These are phyloP conservation scores for Kwoniella shandongensis DNA, from an alignment of 768 basidiomycete species.

Conservation along the genomic window DNA sequence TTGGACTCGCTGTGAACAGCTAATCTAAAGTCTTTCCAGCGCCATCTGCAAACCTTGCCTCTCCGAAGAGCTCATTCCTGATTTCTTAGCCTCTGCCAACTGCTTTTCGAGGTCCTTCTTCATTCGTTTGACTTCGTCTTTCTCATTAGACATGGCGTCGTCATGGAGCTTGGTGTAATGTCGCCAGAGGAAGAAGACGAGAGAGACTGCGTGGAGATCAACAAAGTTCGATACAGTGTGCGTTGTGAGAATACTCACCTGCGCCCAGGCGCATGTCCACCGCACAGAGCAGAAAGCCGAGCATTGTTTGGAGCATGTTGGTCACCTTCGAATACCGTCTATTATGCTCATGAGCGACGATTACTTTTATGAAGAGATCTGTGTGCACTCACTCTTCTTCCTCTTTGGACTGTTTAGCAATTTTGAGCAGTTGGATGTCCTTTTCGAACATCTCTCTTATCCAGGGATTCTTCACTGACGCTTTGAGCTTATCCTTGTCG, in stretches of 20 bases:
- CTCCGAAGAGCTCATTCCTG: conserved; percentile 12
- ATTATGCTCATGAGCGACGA: not conserved
- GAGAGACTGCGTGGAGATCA: conserved; percentile 24
- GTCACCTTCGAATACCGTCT: conserved; percentile 51
- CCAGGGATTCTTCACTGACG: conserved; percentile 42
- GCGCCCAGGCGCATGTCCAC: conserved; percentile 46
- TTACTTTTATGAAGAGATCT: not conserved
- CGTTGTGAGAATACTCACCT: conserved; percentile 22
- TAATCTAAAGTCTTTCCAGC: conserved; percentile 12
- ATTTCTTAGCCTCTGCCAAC: conserved; percentile 36
- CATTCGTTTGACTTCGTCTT: conserved; percentile 33
- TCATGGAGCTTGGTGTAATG: conserved; percentile 38
- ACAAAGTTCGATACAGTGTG: not conserved
- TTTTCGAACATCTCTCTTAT: conserved; percentile 35
- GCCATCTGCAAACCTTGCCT: conserved; percentile 11
- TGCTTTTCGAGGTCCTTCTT: conserved; percentile 36
- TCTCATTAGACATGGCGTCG: conserved; percentile 25
- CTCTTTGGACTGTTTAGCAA: conserved; percentile 36
- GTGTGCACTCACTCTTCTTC: conserved; percentile 37
- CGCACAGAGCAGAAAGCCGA: conserved; percentile 46
- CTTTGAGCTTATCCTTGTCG: conserved; percentile 43
- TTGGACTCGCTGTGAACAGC: no score
- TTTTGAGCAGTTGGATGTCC: conserved; percentile 48
- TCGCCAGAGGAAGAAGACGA: conserved; percentile 47
- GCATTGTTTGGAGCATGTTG: conserved; percentile 48